Evolutionary conservation across 2,329 filamentous ascomycete species (phyloP), one percentile per base, ranked within the genome.

Genomic region (Aspergillus thermomutatus): DNA sequence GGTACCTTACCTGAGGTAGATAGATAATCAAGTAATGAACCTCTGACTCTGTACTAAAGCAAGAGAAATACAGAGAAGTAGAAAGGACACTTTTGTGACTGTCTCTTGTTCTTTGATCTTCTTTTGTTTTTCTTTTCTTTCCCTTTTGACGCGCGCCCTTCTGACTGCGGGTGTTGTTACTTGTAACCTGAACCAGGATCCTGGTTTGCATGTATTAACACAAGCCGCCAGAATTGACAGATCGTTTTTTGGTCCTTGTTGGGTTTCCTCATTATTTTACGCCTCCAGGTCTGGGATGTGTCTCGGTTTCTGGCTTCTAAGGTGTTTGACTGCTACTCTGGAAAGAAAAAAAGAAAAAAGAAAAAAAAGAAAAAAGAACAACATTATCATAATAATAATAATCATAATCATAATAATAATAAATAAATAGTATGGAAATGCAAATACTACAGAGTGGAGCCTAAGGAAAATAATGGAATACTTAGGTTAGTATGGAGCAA

Each of bases 151-250:
- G 57, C 54, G 41, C 56, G 54, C 52, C 50, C 57, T 57, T 59
- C 51, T 53, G 49, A 57, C 50, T 49, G 45, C 58, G 53, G 58
- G 51, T 52, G 53, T 59, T 52, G 56, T 43, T 53, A 52, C 49
- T 46, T 46, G 43, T 46, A 46, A 46, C 45, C 46, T 53, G 49
- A 53, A 55, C 56, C 49, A 55, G 53, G 55, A 59, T 62, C 51
- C 52, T 57, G 46, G 58, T 55, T 61, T 59, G 55, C 54, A 60
- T 53, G 56, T 52, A 57, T 58, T 50, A 48, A 50, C 56, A 52
- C 49, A 60, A 64, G 11, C n/a, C 26, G 14, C 25, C 49, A 40
- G 23, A 50, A 46, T 46, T 46, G 43, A 46, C 43, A 26, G 21
- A 46, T 46, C 43, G 21, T 17, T 46, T 46, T 46, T 26, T 25